Conservation (phyloP, 495 filamentous ascomycete species). For the Aspergillus taichungensis region DNA sequence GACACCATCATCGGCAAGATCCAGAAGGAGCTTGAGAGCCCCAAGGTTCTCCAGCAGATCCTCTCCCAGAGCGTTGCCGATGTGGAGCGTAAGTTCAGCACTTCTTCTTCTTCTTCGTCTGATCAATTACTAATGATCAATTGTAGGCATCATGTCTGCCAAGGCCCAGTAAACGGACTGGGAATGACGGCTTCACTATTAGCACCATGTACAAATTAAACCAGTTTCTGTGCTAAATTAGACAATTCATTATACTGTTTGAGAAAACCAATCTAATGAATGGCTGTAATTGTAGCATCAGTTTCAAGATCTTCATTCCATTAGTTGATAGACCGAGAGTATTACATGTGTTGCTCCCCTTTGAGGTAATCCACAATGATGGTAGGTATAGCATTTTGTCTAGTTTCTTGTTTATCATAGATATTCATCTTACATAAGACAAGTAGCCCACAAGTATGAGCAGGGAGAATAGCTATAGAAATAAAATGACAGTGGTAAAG, state of each 20-base stretch:
- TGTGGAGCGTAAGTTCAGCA: conserved; percentile 76
- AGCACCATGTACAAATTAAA: conserved; percentile 43
- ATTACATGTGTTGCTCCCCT: too few species aligned
- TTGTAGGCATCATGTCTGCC: conserved; percentile 43
- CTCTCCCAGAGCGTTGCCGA: conserved; percentile 90
- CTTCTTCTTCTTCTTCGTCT: background rate
- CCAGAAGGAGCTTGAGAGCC: conserved; percentile 95
- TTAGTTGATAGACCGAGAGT: too few species aligned
- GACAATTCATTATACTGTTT: conserved; percentile 29
- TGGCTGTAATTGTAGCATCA: background rate
- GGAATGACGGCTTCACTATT: conserved; percentile 24
- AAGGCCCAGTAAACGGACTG: conserved; percentile 43
- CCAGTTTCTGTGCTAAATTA: conserved; percentile 36
- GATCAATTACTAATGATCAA: conserved; percentile 16
- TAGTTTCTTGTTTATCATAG: too few species aligned
- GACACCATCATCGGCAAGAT: conserved; percentile 91
- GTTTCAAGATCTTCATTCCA: background rate
- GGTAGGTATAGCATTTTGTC: too few species aligned
- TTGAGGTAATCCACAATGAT: too few species aligned
- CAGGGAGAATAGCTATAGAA: too few species aligned
- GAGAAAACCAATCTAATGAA: conserved; percentile 9
- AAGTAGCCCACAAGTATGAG: too few species aligned
- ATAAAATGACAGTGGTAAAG: too few species aligned
- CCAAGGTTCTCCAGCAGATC: conserved; percentile 88
- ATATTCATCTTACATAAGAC: too few species aligned